A percentile compares a stretch with the other conserved stretches of the same genome.
Evolutionary conservation across 78 protist species (phyloP).

Genomic region (Guillardia theta): DNA sequence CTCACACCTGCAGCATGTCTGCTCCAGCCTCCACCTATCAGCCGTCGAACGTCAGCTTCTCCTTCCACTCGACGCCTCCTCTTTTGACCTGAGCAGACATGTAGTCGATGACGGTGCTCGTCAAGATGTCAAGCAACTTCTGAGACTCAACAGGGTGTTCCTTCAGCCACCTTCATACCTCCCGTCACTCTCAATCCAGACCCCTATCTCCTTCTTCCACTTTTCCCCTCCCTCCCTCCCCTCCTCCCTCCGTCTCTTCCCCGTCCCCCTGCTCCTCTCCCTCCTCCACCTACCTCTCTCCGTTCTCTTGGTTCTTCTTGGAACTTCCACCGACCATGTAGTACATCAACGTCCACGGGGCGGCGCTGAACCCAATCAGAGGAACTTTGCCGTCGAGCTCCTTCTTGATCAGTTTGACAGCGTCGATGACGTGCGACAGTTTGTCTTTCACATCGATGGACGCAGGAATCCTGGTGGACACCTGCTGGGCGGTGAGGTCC

Average conservation of each 20-base stretch:
- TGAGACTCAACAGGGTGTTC: neutral
- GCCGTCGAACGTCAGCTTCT: no score
- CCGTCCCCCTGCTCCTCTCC: no score
- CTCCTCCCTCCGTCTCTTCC: neutral
- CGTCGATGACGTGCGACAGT: conserved; percentile 7
- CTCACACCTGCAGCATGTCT: neutral
- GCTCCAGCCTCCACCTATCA: neutral
- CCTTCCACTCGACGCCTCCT: neutral
- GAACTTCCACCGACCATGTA: conserved; percentile 30
- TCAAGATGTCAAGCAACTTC: neutral
- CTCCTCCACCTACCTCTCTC: neutral
- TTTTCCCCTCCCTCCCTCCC: neutral
- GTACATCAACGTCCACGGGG: conserved; percentile 37
- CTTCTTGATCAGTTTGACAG: neutral
- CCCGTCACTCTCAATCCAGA: no score
- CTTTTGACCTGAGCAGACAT: neutral
- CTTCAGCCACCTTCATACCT: neutral
- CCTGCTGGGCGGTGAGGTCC: neutral
- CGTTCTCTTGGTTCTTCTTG: conserved; percentile 22
- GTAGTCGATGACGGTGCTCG: neutral
- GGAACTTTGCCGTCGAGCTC: conserved; percentile 5
- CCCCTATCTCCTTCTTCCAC: no score
- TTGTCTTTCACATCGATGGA: neutral
- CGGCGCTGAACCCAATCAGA: conserved; percentile 33
- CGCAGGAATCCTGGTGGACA: neutral